phyloP scores from a whole-genome alignment of 2,329 filamentous ascomycete genomes.

The Byssoonygena ceratinophila region DNA sequence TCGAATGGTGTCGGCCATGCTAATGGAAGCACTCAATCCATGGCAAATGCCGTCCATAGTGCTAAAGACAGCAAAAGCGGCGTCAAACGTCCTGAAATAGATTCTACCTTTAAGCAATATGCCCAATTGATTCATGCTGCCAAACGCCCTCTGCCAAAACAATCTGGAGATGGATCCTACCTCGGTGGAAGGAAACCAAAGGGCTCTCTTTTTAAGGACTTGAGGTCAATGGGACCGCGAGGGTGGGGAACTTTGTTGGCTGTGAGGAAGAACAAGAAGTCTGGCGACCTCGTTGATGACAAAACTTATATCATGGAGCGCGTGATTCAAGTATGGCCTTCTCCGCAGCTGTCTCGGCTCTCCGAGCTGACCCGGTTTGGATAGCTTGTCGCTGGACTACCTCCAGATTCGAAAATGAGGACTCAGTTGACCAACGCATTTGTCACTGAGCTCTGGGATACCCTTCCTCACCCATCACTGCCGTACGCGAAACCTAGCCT shows the following conservation, averaged over 20 bases:
- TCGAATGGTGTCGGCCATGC: conserved; percentile 4
- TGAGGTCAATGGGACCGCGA: conserved; percentile 46
- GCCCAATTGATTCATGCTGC: conserved; percentile 44
- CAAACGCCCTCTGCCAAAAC: conserved; percentile 51
- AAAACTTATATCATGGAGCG: conserved; percentile 68
- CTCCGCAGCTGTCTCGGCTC: neutral
- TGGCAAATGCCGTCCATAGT: neutral
- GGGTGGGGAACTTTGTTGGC: conserved; percentile 55
- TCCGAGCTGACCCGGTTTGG: neutral
- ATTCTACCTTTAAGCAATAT: conserved; percentile 35
- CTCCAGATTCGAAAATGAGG: conserved; percentile 51
- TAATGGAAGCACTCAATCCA: conserved; percentile 4
- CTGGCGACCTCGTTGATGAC: conserved; percentile 58
- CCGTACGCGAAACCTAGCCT: conserved; percentile 42
- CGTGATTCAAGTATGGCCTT: conserved; percentile 45
- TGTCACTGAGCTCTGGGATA: conserved; percentile 59
- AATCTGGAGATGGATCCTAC: conserved; percentile 55
- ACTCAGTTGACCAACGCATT: conserved; percentile 56
- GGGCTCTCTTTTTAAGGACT: conserved; percentile 46
- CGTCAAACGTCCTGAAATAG: conserved; percentile 33
- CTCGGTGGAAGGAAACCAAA: conserved; percentile 40
- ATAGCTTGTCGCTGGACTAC: conserved; percentile 55
- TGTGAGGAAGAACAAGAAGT: conserved; percentile 52
- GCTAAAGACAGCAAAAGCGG: conserved; percentile 18
- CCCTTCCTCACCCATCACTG: conserved; percentile 60